A percentile compares a stretch with the other conserved stretches of the same genome.
phyloP scores from a whole-genome alignment of 1,284 basidiomycete species.

The Tylopilus orsonianus region DNA sequence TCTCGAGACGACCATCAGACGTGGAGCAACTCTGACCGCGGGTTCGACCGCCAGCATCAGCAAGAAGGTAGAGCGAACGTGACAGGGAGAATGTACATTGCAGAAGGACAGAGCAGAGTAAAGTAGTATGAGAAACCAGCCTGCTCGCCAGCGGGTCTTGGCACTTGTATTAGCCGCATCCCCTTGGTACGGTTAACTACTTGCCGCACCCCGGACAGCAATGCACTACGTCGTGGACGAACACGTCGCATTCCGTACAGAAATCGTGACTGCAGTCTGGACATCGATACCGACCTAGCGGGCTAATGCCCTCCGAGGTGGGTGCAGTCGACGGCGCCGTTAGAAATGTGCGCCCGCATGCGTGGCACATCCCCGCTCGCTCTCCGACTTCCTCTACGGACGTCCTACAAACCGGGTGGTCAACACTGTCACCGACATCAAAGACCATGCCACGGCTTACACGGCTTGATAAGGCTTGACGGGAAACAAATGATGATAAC shows the following conservation, averaged over 20 bases:
- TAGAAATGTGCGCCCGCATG: constrained; percentile 69
- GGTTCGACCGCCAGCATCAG: constrained; percentile 43
- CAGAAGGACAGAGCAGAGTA: not conserved
- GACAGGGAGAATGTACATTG: constrained; percentile 29
- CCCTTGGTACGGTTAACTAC: constrained; percentile 18
- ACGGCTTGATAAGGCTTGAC: constrained; percentile 79
- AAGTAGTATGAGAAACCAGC: constrained; percentile 2
- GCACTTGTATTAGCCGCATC: not conserved
- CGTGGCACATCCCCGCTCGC: constrained; percentile 55
- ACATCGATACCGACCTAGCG: constrained; percentile 78
- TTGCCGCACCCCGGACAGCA: constrained; percentile 64
- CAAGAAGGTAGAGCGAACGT: constrained; percentile 38
- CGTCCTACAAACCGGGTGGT: constrained; percentile 34
- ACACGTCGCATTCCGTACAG: constrained; percentile 75
- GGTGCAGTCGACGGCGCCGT: constrained; percentile 35
- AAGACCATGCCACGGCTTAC: constrained; percentile 48
- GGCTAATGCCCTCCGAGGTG: constrained; percentile 67
- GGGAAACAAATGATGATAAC: constrained; percentile 93
- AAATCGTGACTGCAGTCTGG: constrained; percentile 54
- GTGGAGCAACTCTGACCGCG: constrained; percentile 52
- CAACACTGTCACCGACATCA: constrained; percentile 3
- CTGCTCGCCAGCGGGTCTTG: not conserved
- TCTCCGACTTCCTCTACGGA: constrained; percentile 39
- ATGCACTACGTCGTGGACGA: constrained; percentile 73
- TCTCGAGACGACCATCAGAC: constrained; percentile 64